Evolutionary conservation across 805 yeast species (phyloP), one percentile per base, ranked within the genome.

Genomic region (Suhomyces vadensis): DNA sequence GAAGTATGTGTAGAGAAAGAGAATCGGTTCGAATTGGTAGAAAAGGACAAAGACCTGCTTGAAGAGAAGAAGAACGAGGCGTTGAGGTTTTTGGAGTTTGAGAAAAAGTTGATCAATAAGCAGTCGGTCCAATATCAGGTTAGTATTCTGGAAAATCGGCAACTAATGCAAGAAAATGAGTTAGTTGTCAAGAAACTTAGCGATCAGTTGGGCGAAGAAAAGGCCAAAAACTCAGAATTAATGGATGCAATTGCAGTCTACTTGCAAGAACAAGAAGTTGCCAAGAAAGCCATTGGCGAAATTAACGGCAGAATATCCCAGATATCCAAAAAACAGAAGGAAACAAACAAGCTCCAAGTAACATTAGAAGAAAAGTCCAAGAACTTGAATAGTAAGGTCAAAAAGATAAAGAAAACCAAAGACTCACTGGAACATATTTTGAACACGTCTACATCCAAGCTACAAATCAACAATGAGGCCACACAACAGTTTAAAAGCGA

Each of bases 1-100:
- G 95, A 87, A 35, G 72, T 81, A 6, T 89, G 96, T 58, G 67
- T 79, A 27, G 96, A 88, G 57, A 91, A 90, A 58, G 87, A 87
- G 51, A 80, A 77, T 47, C 75, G 97, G 47, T 85, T 87, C 54
- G 83, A 82, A 45, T 75, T 89, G 54, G 96, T 90, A 1, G 87
- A 83, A 52, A 80, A 79, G 50, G 97, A 91, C 50, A 82, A 87
- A 48, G 73, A 74, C 8, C 71, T 67, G 38, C 54, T 81, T 35
- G 76, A 86, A 47, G 94, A 87, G 45, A 79, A 79, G 42, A 85
- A 90, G 53, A 78, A 78, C 26, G 82, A 77, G 29, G 96, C 96
- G 0, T 63, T 92, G 29, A 69, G 71, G 17, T 87, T 77, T 56
- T 64, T 94, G 48, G 69, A 67, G 36, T 71, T 75, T 27, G 96